phyloP scores from a whole-genome alignment of 163 green algal species.

The Scenedesmus sp. region DNA sequence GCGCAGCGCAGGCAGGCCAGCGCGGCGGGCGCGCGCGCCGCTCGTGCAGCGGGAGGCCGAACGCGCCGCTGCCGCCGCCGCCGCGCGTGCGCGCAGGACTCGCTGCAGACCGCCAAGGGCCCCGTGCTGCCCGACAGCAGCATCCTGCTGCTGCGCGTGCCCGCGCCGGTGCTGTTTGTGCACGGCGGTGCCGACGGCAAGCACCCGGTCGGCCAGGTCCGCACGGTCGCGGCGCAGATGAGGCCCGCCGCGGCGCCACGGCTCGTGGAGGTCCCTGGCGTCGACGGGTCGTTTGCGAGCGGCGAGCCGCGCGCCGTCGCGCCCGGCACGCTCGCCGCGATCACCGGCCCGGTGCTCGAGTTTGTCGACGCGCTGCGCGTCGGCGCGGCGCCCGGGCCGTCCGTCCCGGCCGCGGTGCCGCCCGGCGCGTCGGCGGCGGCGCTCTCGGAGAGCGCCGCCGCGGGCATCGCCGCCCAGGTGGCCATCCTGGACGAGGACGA shows the following conservation, averaged over 20 bases:
- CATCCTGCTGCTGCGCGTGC: constrained; percentile 34
- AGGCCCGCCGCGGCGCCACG: constrained; percentile 2
- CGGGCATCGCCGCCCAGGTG: constrained; percentile 28
- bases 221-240: constrained; percentile 34
- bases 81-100: constrained; percentile 14
- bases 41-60: not conserved
- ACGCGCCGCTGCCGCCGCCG: too few species aligned
- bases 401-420: not conserved
- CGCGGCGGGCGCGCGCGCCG: too few species aligned
- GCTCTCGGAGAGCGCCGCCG: constrained; percentile 23
- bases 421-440: not conserved
- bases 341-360: constrained; percentile 14
- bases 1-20: too few species aligned
- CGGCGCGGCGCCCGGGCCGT: not conserved
- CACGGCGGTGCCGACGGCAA: not conserved
- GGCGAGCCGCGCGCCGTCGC: constrained; percentile 5
- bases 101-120: constrained; percentile 33
- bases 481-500: constrained; percentile 37
- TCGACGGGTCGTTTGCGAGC: not conserved
- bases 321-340: not conserved
- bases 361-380: not conserved
- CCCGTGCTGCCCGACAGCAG: constrained; percentile 40
- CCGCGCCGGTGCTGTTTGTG: constrained; percentile 23
- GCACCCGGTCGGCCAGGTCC: not conserved
- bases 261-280: constrained; percentile 10